These are phyloP conservation scores for Selaginella moellendorffii DNA, from an alignment of 75 land plant species.

Conservation along the genomic window DNA sequence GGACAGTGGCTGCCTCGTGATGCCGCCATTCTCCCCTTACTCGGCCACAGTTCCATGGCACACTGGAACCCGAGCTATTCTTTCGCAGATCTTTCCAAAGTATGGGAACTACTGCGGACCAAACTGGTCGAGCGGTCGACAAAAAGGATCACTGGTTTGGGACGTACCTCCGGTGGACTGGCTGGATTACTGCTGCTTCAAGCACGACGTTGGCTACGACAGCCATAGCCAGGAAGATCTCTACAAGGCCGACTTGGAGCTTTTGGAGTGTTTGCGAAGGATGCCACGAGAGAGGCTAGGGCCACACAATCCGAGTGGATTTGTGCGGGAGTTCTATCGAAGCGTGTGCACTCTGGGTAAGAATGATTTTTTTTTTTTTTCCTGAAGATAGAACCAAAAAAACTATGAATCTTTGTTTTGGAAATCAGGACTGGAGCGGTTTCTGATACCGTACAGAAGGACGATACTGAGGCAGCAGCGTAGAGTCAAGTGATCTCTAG, in stretches of 20 bases:
- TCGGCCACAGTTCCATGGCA: conserved; percentile 82
- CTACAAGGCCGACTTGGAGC: conserved; percentile 60
- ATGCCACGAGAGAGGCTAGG: neutral
- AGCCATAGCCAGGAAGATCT: conserved; percentile 63
- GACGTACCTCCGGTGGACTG: conserved; percentile 79
- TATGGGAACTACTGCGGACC: conserved; percentile 99
- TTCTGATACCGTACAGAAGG: conserved; percentile 76
- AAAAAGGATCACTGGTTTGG: conserved; percentile 60
- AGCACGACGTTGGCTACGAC: conserved; percentile 91
- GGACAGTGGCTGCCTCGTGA: neutral
- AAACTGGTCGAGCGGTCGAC: conserved; percentile 93
- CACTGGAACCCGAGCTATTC: conserved; percentile 61
- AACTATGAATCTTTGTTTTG: conserved; percentile 5
- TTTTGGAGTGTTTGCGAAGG: conserved; percentile 63
- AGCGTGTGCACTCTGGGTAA: neutral
- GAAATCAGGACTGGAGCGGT: conserved; percentile 45
- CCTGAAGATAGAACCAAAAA: no score
- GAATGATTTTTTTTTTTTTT: no score
- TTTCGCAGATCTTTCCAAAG: conserved; percentile 75
- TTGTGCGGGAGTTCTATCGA: neutral
- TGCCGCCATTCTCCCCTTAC: conserved; percentile 63
- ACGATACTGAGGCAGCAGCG: conserved; percentile 29
- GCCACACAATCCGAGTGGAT: neutral
- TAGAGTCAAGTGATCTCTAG: neutral
- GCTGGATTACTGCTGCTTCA: conserved; percentile 89